These are phyloP conservation scores for Paramecium bursaria DNA, from an alignment of 73 alveolate species.

Conservation along the genomic window DNA sequence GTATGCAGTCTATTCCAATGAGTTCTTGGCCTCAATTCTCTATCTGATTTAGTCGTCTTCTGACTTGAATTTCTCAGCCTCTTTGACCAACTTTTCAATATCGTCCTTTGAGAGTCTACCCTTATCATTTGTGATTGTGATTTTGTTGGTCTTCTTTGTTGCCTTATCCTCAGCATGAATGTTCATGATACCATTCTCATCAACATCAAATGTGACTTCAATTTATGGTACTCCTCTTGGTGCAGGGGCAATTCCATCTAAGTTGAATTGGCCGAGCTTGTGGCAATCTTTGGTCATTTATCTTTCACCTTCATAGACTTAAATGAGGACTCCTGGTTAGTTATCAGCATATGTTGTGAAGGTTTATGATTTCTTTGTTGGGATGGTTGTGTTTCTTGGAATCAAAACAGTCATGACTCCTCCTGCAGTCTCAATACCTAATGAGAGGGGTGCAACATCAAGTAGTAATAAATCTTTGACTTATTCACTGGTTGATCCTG, in stretches of 20 bases:
- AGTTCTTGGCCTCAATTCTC: slow-evolving; percentile 85
- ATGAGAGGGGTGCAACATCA: slow-evolving; percentile 94
- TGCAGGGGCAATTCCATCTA: slow-evolving; percentile 95
- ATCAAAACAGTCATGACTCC: slow-evolving; percentile 98
- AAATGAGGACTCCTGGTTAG: slow-evolving; percentile 95
- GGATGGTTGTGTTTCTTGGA: slow-evolving; percentile 96
- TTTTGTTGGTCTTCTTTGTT: slow-evolving; percentile 88
- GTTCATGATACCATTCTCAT: slow-evolving; percentile 94
- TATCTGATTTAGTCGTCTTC: slow-evolving; percentile 82
- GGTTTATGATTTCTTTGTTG: slow-evolving; percentile 87
- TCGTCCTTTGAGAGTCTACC: slow-evolving; percentile 91
- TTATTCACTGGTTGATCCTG: slow-evolving; percentile 73
- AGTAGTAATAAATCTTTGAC: slow-evolving; percentile 81
- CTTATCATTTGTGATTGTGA: slow-evolving; percentile 96
- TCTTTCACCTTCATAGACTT: slow-evolving; percentile 99
- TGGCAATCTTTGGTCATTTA: slow-evolving; percentile 95
- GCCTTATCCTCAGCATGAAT: slow-evolving; percentile 97
- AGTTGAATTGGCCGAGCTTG: slow-evolving; percentile 94
- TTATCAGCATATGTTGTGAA: slow-evolving; percentile 98
- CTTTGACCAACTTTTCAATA: slow-evolving; percentile 84
- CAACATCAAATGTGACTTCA: slow-evolving; percentile 95
- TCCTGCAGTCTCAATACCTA: slow-evolving; percentile 99
- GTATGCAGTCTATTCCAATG: slow-evolving; percentile 77
- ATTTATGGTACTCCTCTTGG: slow-evolving; percentile 96
- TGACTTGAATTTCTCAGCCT: slow-evolving; percentile 86